Conservation (phyloP, 2,329 filamentous ascomycete species). For the Apiospora malaysiana region DNA sequence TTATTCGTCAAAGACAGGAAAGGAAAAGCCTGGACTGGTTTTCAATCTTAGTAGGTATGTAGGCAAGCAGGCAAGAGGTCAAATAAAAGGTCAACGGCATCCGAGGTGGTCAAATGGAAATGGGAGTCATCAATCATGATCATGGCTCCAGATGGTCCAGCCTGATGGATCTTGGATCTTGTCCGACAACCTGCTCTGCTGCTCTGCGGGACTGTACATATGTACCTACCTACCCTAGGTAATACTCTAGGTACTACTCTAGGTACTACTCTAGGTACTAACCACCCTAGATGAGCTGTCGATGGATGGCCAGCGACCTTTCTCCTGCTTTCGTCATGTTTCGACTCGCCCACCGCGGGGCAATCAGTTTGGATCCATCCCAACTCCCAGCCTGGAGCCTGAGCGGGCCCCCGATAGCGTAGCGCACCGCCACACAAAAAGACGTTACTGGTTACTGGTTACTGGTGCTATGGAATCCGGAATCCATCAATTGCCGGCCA, state of each 20-base stretch:
- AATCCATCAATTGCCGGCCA: not conserved
- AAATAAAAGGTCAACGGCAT: slow-evolving; percentile 2
- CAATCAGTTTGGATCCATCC: not conserved
- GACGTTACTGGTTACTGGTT: not conserved
- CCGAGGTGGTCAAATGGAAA: not conserved
- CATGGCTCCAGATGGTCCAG: not conserved
- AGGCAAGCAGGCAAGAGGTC: too few relatives aligned
- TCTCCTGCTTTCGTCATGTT: slow-evolving; percentile 39
- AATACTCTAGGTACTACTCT: too few relatives aligned
- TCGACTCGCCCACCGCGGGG: slow-evolving; percentile 16
- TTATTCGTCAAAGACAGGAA: slow-evolving; percentile 14
- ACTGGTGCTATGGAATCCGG: not conserved
- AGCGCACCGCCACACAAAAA: slow-evolving; percentile 14
- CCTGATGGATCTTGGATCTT: not conserved
- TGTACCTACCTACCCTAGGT: too few relatives aligned
- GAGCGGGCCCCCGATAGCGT: not conserved
- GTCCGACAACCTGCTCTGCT: not conserved
- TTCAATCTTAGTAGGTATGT: not conserved
- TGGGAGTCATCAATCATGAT: not conserved
- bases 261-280: too few relatives aligned
- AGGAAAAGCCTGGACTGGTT: slow-evolving; percentile 6
- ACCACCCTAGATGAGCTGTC: not conserved
- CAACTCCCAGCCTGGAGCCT: not conserved
- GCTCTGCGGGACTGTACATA: too few relatives aligned
- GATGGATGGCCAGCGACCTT: slow-evolving; percentile 19